These are phyloP conservation scores for Buxus sempervirens DNA, from an alignment of 164 flowering plant species.

Conservation along the genomic window DNA sequence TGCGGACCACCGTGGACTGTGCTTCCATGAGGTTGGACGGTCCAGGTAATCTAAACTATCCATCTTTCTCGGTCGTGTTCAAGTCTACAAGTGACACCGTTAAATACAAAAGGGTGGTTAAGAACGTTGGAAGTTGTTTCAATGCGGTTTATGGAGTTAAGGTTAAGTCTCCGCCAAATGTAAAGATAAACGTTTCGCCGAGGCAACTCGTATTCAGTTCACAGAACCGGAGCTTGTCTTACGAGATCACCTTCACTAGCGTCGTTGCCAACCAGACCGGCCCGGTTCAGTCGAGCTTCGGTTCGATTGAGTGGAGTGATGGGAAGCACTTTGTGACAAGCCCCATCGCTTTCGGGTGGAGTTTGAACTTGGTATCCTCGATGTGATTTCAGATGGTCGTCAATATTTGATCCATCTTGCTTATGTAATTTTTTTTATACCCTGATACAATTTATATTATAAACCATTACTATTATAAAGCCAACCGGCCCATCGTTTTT, in stretches of 20 bases:
- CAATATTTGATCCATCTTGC: too few species aligned
- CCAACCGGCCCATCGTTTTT: too few species aligned
- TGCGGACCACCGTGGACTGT: conserved; percentile 34
- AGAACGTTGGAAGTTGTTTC: conserved; percentile 56
- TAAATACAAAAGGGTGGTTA: conserved; percentile 58
- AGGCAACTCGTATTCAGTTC: conserved; percentile 54
- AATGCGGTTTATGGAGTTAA: conserved; percentile 56
- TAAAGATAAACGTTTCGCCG: conserved; percentile 59
- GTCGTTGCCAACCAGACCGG: background rate
- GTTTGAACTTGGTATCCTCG: conserved; percentile 18
- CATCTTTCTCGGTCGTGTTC: conserved; percentile 76
- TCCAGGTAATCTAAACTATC: conserved; percentile 83
- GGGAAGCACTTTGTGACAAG: conserved; percentile 71
- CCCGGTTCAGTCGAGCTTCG: conserved; percentile 31
- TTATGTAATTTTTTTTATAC: too few species aligned
- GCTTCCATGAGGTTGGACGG: conserved; percentile 17
- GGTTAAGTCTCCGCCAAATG: conserved; percentile 45
- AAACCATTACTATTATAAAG: too few species aligned
- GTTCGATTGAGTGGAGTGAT: conserved; percentile 76
- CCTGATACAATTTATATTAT: too few species aligned
- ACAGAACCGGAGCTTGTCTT: conserved; percentile 33
- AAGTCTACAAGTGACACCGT: conserved; percentile 19
- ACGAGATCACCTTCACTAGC: conserved; percentile 56
- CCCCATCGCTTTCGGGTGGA: conserved; percentile 65
- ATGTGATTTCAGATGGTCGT: conserved; percentile 15